Percentiles rank a stretch among this genome's conserved stretches.
Conservation (phyloP, 2,329 filamentous ascomycete genomes). For the Talaromyces sp. region DNA sequence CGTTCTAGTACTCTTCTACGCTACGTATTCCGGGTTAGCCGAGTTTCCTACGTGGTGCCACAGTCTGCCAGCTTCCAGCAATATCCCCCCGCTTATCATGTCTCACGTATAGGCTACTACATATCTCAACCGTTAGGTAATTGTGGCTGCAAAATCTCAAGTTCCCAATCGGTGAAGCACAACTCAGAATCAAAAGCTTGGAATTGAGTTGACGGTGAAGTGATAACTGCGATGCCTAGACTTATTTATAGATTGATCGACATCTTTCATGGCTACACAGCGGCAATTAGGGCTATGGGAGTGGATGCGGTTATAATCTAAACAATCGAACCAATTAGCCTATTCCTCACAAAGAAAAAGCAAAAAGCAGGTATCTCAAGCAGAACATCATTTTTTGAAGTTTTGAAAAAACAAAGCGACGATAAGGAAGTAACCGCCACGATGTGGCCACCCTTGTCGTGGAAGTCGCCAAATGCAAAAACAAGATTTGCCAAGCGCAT, state of each 20-base stretch:
- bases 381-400: neutral
- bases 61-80: neutral
- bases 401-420: neutral
- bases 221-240: neutral
- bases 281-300: slow-evolving; percentile 1
- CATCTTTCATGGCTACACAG: neutral
- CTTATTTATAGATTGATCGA: slow-evolving; percentile 14
- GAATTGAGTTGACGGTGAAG: neutral
- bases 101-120: neutral
- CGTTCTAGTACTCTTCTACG: neutral
- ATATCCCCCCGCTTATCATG: neutral
- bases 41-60: neutral
- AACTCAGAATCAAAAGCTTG: neutral
- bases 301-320: neutral
- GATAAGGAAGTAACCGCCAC: neutral
- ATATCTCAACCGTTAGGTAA: neutral
- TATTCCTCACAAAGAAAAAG: neutral
- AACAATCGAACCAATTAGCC: neutral
- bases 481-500: slow-evolving; percentile 9
- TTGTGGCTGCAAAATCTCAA: neutral
- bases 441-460: neutral
- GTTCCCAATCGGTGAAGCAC: neutral
- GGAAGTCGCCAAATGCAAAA: neutral
- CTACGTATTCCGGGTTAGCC: neutral
- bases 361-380: neutral